Conservation (phyloP, 1,284 basidiomycete genomes). For the Tausonia pullulans region DNA sequence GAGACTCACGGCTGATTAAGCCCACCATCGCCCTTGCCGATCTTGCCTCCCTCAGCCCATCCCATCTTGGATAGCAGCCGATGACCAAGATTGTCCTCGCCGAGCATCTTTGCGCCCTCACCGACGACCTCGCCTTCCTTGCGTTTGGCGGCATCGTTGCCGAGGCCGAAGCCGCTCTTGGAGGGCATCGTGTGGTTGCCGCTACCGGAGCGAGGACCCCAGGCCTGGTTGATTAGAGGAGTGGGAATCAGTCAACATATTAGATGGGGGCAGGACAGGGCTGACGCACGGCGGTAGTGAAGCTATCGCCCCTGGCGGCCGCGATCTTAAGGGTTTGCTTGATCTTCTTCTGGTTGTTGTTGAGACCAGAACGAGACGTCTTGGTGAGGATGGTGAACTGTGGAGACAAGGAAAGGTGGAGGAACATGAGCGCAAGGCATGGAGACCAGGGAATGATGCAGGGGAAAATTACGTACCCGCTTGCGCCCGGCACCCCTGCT, state of each 20-base stretch:
- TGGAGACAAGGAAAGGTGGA: conserved; percentile 1
- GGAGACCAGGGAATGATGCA: background rate
- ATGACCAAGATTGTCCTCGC: conserved; percentile 35
- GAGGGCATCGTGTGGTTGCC: conserved; percentile 15
- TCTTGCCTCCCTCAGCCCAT: conserved; percentile 33
- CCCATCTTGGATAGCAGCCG: conserved; percentile 25
- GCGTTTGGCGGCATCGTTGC: conserved; percentile 22
- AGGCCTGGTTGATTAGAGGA: conserved; percentile 6
- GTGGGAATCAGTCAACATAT: no score
- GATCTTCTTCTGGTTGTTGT: conserved; percentile 52
- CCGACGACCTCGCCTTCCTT: conserved; percentile 34
- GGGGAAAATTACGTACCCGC: conserved; percentile 34
- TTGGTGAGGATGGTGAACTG: conserved; percentile 55
- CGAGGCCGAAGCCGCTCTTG: conserved; percentile 18
- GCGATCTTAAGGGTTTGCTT: conserved; percentile 40
- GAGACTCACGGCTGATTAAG: conserved; percentile 33
- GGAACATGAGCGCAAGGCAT: background rate
- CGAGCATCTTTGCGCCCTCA: conserved; percentile 31
- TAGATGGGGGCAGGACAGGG: no score
- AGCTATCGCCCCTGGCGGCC: background rate
- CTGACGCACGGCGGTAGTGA: no score
- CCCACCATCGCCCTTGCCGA: conserved; percentile 31
- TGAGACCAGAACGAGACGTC: conserved; percentile 46
- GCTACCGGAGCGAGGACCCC: conserved; percentile 14
- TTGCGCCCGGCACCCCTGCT: conserved; percentile 55